Base-by-base conservation (phyloP, 352 stramenopile genomes). In the Phytophthora brassicae region DNA sequence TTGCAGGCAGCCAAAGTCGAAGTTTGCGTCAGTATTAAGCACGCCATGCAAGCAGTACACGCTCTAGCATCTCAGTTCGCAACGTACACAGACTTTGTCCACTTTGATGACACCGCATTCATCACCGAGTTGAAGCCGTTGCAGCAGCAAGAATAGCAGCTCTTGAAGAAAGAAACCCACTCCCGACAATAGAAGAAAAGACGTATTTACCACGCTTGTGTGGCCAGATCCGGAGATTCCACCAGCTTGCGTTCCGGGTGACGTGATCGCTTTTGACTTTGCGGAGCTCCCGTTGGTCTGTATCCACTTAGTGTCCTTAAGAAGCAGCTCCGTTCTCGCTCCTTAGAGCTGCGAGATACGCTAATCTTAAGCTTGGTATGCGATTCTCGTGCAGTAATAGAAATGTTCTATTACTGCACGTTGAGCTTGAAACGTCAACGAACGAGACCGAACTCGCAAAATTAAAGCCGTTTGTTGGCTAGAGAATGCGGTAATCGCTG, bases 401-500 rank as follows among this genome's bases (percentile, higher is more conserved):
- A 97, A 97, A 45, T 72, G 94, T 51, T 77, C 86, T 19, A 96
- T 97, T 52, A 97, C 92, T 6, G 61, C 84, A 20, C 84, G 85
- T 2, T 98, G 97, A 55, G 79, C 97, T 42, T 31, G 87, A 97
- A 45, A 97, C 97, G 49, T 92, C 92, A 7, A 89, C 77, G 11
- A 97, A 98, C 63, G 93, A 98, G 64, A 84, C 89, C 3, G 86
- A 98, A 46, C 71, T 98, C 4, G 88, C 90, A 2, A 86, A 89
- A 48, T 64, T 98, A 3, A 92, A 95, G 54, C 86, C 90, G 35
- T 97, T 97, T 62, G 91, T 97, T 42, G 81, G 74, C 24, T 77
- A 84, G 12, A 94, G 83, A 96, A 95, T 50, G 63, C 61, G 6
- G 79, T 90, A 14, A 92, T 96, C 17, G 69, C 79, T 0, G 79